Percentiles rank a stretch among this genome's conserved stretches.
Conservation (phyloP, 257 asterid species). For the Lycium barbarum region DNA sequence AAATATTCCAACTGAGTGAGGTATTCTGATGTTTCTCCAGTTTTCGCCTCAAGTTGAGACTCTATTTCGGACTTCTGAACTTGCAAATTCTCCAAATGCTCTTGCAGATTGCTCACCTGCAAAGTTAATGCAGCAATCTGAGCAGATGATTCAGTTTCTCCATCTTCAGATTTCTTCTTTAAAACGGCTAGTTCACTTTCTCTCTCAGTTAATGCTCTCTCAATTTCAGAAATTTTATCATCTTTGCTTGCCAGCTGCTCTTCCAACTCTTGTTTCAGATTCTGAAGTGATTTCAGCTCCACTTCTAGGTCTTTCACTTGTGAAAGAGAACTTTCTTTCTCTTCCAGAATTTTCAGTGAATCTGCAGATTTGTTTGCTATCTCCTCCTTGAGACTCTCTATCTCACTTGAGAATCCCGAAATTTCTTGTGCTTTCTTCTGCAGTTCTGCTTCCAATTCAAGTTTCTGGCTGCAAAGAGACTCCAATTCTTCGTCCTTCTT, state of each 20-base stretch:
- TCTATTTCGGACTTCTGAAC: conserved; percentile 59
- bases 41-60: conserved; percentile 43
- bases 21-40: conserved; percentile 54
- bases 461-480: conserved; percentile 51
- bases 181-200: conserved; percentile 51
- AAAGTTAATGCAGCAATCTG: conserved; percentile 30
- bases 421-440: conserved; percentile 58
- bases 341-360: conserved; percentile 43
- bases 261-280: conserved; percentile 54
- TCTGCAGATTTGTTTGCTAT: conserved; percentile 50
- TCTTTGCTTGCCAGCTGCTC: conserved; percentile 51
- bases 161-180: conserved; percentile 49
- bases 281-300: conserved; percentile 44
- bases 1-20: conserved; percentile 49
- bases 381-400: conserved; percentile 60
- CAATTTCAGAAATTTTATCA: conserved; percentile 44
- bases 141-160: conserved; percentile 52
- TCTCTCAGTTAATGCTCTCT: conserved; percentile 50
- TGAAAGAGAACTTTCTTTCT: conserved; percentile 47
- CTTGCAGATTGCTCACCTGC: conserved; percentile 45
- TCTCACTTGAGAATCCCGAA: conserved; percentile 48
- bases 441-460: conserved; percentile 54
- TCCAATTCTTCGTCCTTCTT: conserved; percentile 59
- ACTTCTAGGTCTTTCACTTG: conserved; percentile 46
- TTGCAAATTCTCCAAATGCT: conserved; percentile 47